phyloP scores from a whole-genome alignment of 768 basidiomycete genomes.

The Russula olivacea region DNA sequence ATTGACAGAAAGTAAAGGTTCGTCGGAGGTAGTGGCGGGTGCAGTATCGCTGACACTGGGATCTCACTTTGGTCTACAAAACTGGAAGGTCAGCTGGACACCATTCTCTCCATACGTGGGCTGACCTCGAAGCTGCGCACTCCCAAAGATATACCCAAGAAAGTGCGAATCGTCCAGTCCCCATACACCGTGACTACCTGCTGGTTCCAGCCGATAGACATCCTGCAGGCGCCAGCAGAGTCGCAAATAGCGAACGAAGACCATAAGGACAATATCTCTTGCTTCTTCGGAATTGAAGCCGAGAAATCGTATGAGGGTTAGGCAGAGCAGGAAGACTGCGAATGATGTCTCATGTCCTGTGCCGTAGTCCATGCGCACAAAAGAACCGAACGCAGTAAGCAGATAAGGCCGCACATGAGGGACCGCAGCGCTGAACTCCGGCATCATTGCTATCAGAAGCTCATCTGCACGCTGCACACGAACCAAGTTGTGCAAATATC shows the following conservation, averaged over 20 bases:
- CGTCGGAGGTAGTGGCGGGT: constrained; percentile 50
- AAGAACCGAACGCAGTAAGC: constrained; percentile 80
- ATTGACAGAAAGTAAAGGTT: constrained; percentile 81
- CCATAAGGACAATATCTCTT: constrained; percentile 47
- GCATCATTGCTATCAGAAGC: constrained; percentile 47
- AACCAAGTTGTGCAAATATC: constrained; percentile 5
- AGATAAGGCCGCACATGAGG: constrained; percentile 76
- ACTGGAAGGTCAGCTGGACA: constrained; percentile 1
- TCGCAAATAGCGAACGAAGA: constrained; percentile 72
- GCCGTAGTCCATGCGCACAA: constrained; percentile 90
- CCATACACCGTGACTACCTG: constrained; percentile 98
- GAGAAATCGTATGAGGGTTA: constrained; percentile 65
- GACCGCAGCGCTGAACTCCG: constrained; percentile 38
- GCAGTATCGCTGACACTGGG: constrained; percentile 59
- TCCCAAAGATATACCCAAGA: constrained; percentile 86
- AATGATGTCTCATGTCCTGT: constrained; percentile 95
- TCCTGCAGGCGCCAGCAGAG: constrained; percentile 86
- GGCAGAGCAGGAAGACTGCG: constrained; percentile 64
- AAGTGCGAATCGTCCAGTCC: constrained; percentile 91
- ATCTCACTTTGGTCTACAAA: constrained; percentile 53
- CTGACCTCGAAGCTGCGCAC: constrained; percentile 77
- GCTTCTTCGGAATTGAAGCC: constrained; percentile 56
- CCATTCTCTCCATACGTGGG: neutral
- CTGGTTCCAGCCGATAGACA: constrained; percentile 86
- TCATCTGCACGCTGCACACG: constrained; percentile 45